These are phyloP conservation scores for Trichoderma parareesei DNA, from an alignment of 495 filamentous ascomycete species.

Conservation along the genomic window DNA sequence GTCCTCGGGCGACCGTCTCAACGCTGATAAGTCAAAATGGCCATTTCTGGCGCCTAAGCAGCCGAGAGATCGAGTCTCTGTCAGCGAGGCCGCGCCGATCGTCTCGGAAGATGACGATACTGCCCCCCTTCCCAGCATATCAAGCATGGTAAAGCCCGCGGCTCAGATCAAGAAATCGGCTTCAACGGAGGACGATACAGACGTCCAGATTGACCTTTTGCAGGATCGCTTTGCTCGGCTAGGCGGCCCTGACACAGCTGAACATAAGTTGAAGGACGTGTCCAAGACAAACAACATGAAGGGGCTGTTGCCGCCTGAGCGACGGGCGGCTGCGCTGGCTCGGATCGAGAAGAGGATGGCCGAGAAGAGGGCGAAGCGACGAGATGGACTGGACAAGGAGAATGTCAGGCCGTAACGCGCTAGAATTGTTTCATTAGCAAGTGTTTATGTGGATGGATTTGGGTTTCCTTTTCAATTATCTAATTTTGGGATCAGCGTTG, in stretches of 20 bases:
- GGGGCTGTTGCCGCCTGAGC: conserved; percentile 48
- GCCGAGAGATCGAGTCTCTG: conserved; percentile 5
- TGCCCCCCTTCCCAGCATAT: not conserved
- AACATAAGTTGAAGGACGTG: conserved; percentile 18
- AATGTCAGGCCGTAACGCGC: conserved; percentile 26
- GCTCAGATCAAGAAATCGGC: not conserved
- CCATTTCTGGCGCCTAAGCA: conserved; percentile 1
- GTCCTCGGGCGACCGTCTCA: not conserved
- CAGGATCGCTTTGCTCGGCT: conserved; percentile 33
- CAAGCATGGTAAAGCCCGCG: not conserved
- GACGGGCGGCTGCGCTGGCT: conserved; percentile 54
- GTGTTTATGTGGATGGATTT: not conserved
- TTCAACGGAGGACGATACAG: not conserved
- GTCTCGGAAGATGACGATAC: not conserved
- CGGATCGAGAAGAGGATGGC: conserved; percentile 49
- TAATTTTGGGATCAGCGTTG: conserved; percentile 9
- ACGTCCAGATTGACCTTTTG: conserved; percentile 24
- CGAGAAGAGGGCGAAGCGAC: conserved; percentile 22
- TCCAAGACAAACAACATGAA: conserved; percentile 30
- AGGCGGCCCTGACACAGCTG: conserved; percentile 21
- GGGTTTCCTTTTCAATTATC: not conserved
- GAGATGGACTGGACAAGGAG: conserved; percentile 33
- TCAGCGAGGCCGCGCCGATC: not conserved
- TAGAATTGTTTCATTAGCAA: not conserved
- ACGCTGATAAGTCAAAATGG: conserved; percentile 9